These are phyloP conservation scores for Capsella bursapastoris DNA, from an alignment of 345 rosid genomes.

Conservation along the genomic window DNA sequence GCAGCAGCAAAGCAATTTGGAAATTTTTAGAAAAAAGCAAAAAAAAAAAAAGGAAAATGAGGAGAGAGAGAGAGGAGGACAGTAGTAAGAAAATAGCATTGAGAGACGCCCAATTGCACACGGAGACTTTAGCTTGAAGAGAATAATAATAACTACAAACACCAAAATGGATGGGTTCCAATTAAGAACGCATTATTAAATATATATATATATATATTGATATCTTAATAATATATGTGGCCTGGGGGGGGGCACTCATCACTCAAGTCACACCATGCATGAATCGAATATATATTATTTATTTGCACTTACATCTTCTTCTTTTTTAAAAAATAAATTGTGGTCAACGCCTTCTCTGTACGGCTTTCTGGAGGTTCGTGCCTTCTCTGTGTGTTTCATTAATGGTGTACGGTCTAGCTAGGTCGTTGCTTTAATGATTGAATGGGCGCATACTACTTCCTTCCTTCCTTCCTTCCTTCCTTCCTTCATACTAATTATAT, in stretches of 20 bases:
- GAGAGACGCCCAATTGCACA: slow-evolving; percentile 20
- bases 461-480: not conserved
- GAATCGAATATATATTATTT: slow-evolving; percentile 24
- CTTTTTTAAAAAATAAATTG: no score
- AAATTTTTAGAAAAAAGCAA: not conserved
- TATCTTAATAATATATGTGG: no score
- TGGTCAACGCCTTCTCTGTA: slow-evolving; percentile 45
- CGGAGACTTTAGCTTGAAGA: not conserved
- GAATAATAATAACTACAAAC: not conserved
- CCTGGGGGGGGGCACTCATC: not conserved
- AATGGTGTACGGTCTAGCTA: slow-evolving; percentile 31
- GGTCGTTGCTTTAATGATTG: not conserved
- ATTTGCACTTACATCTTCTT: not conserved
- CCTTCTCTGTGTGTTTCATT: no score
- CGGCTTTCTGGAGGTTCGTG: slow-evolving; percentile 38
- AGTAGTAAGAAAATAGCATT: not conserved
- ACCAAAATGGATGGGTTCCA: slow-evolving; percentile 39
- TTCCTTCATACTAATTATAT: no score
- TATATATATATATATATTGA: no score
- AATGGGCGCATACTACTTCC: not conserved
- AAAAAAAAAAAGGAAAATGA: not conserved
- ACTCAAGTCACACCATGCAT: no score
- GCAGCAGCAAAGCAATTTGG: not conserved
- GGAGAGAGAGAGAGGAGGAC: not conserved
- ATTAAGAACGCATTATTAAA: slow-evolving; percentile 40